Evolutionary conservation across 768 basidiomycete species (phyloP).

Genomic region (Arthromyces matolae): DNA sequence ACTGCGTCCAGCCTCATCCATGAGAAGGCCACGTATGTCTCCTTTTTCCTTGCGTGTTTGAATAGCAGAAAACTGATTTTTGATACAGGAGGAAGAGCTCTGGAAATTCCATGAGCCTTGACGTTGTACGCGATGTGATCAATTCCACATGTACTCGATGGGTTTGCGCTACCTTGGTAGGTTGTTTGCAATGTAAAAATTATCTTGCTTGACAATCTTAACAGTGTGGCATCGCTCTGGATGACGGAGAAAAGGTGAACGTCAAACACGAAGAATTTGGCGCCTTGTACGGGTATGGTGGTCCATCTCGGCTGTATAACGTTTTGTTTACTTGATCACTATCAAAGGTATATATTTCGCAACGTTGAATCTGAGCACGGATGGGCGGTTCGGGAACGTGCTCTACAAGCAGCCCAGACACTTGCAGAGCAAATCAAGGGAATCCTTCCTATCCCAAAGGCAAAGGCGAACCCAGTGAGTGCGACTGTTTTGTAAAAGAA

Average conservation of each 20-base stretch:
- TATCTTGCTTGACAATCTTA: too few species aligned
- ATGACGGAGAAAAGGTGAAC: neutral
- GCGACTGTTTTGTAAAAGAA: too few species aligned
- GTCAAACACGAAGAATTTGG: constrained; percentile 13
- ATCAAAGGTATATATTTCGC: constrained; percentile 21
- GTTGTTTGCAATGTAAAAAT: too few species aligned
- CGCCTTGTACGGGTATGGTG: constrained; percentile 17
- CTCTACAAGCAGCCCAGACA: constrained; percentile 10
- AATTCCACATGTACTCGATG: constrained; percentile 24
- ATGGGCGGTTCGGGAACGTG: constrained; percentile 16
- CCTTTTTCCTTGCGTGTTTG: too few species aligned
- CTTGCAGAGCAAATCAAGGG: constrained; percentile 10
- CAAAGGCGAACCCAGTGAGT: constrained; percentile 1
- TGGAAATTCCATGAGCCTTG: constrained; percentile 10
- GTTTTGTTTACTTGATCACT: constrained; percentile 13
- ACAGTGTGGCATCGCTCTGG: constrained; percentile 10
- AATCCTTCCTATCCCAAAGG: constrained; percentile 8
- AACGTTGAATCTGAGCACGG: constrained; percentile 21
- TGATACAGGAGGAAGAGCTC: constrained; percentile 6
- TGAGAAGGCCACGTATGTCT: constrained; percentile 8
- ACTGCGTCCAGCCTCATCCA: constrained; percentile 12
- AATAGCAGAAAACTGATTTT: neutral
- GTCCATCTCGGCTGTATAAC: neutral
- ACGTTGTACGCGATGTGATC: constrained; percentile 23
- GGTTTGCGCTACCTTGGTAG: constrained; percentile 24